Percentiles rank a stretch among this genome's conserved stretches.
Evolutionary conservation across 306 rosid genomes (phyloP).

Genomic region (Citrullus mucosospermus): DNA sequence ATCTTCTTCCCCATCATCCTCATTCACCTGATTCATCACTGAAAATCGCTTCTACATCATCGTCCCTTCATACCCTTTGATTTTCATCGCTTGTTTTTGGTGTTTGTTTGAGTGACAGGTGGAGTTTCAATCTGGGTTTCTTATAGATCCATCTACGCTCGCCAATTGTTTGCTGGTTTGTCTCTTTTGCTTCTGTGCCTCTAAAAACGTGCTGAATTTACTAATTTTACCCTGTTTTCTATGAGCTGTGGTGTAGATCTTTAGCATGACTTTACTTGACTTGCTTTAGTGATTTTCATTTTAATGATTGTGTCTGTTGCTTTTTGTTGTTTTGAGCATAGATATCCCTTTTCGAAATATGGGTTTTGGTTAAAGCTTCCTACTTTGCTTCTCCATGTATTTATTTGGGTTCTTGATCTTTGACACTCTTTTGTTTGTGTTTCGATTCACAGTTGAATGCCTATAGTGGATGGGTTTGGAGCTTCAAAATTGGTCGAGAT

Average conservation of each 20-base stretch:
- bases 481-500: neutral
- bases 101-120: neutral
- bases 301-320: neutral
- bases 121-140: neutral
- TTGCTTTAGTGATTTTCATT: neutral
- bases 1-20: neutral
- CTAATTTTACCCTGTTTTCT: neutral
- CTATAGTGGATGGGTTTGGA: neutral
- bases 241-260: neutral
- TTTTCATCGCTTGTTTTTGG: neutral
- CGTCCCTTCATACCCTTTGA: neutral
- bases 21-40: neutral
- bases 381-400: neutral
- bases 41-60: neutral
- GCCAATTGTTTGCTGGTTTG: neutral
- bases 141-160: neutral
- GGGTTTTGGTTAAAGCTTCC: neutral
- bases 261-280: neutral
- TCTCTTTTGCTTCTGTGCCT: neutral
- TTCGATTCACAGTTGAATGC: constrained; percentile 5
- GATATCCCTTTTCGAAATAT: neutral
- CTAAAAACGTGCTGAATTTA: neutral
- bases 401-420: neutral
- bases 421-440: neutral
- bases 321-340: neutral